Percentiles rank a stretch among this genome's conserved stretches.
Evolutionary conservation across 495 filamentous ascomycete genomes (phyloP).

Genomic region (Barbatosphaeria neglecta): DNA sequence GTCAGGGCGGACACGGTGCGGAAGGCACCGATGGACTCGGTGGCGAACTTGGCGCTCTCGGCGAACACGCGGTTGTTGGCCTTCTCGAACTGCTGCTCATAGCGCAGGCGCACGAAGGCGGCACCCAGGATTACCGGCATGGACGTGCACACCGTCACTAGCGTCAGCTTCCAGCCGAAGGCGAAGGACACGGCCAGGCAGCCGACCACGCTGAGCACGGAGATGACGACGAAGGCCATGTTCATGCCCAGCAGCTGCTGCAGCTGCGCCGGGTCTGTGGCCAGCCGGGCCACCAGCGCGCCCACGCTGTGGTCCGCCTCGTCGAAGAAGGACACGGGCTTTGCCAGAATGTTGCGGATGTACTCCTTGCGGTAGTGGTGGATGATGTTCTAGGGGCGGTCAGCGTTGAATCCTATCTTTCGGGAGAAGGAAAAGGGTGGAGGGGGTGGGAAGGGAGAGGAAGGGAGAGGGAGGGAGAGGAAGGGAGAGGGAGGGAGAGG

Average conservation of each 20-base stretch:
- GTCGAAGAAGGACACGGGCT: slow-evolving; percentile 49
- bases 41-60: slow-evolving; percentile 44
- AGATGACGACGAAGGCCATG: slow-evolving; percentile 38
- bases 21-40: slow-evolving; percentile 44
- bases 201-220: slow-evolving; percentile 35
- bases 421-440: too few species aligned
- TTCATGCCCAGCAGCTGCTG: slow-evolving; percentile 52
- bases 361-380: slow-evolving; percentile 46
- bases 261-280: slow-evolving; percentile 48
- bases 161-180: slow-evolving; percentile 46
- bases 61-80: slow-evolving; percentile 40
- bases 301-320: slow-evolving; percentile 35
- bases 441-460: too few species aligned
- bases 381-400: slow-evolving; percentile 28
- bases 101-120: slow-evolving; percentile 39
- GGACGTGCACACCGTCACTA: slow-evolving; percentile 35
- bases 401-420: not conserved
- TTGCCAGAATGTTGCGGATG: slow-evolving; percentile 44
- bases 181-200: slow-evolving; percentile 39
- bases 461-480: too few species aligned
- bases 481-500: too few species aligned
- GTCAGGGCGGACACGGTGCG: slow-evolving; percentile 45
- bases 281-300: slow-evolving; percentile 38
- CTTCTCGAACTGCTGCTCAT: slow-evolving; percentile 41
- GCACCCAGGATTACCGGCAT: slow-evolving; percentile 39